Conservation (phyloP, 148 eudicot genomes). For the Camellia lanceoleosa region DNA sequence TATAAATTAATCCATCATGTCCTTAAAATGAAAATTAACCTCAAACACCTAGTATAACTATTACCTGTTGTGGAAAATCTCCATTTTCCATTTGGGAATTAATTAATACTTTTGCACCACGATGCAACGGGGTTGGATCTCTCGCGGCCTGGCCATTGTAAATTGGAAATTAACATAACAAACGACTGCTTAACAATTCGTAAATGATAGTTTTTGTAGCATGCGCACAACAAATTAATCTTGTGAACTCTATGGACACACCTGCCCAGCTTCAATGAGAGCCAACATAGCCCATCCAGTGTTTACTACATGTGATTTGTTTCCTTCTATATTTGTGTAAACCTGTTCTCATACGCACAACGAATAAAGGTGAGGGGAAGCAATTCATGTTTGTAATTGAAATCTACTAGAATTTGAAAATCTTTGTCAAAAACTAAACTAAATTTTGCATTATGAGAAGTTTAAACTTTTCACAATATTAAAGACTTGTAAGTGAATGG, state of each 20-base stretch:
- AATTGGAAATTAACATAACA: background rate
- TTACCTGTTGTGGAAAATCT: slow-evolving; percentile 25
- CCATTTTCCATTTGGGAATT: slow-evolving; percentile 25
- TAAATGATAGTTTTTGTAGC: background rate
- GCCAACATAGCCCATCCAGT: slow-evolving; percentile 45
- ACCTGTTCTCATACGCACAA: slow-evolving; percentile 15
- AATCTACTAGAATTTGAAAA: background rate
- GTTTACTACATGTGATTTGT: slow-evolving; percentile 34
- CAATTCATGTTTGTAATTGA: background rate
- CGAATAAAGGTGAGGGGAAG: background rate
- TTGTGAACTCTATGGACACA: background rate
- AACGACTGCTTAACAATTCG: too few relatives aligned
- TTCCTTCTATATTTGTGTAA: slow-evolving; percentile 36
- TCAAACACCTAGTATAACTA: background rate
- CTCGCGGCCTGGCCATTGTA: slow-evolving; percentile 13
- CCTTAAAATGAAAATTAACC: background rate
- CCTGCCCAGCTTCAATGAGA: slow-evolving; percentile 43
- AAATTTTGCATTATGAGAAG: background rate
- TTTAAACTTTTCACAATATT: background rate
- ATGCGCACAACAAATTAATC: background rate
- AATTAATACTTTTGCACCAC: slow-evolving; percentile 17
- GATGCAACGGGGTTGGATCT: slow-evolving; percentile 16
- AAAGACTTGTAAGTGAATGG: too few relatives aligned
- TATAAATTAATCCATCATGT: background rate
- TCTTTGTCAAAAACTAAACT: background rate